phyloP scores from a whole-genome alignment of 140 eudicot species.

The Anethum foeniculum region DNA sequence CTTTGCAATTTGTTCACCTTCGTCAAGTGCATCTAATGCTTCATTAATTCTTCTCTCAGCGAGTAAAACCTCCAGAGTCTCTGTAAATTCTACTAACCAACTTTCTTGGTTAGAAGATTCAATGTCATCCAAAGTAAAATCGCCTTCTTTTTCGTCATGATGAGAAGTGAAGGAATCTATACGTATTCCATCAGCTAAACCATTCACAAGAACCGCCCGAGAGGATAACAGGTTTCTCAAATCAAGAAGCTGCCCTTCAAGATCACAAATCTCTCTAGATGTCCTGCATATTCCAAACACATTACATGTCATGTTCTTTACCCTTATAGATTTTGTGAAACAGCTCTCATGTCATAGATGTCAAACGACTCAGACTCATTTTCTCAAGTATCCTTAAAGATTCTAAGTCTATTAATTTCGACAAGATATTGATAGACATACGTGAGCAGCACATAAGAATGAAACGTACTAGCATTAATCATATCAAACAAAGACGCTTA shows the following conservation, averaged over 20 bases:
- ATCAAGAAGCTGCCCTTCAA: slow-evolving; percentile 82
- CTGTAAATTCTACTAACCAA: slow-evolving; percentile 59
- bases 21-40: slow-evolving; percentile 57
- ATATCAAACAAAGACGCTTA: not conserved
- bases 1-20: slow-evolving; percentile 55
- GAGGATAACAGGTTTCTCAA: slow-evolving; percentile 56
- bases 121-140: slow-evolving; percentile 25
- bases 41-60: slow-evolving; percentile 78
- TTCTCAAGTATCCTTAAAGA: not conserved
- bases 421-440: not conserved
- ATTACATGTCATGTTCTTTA: not conserved
- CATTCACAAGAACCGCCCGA: slow-evolving; percentile 55
- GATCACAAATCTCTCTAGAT: slow-evolving; percentile 77
- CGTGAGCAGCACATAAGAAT: not conserved
- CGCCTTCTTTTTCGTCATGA: slow-evolving; percentile 22
- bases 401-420: no score
- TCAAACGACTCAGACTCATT: not conserved
- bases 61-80: slow-evolving; percentile 53
- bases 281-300: slow-evolving; percentile 39
- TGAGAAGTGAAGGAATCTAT: slow-evolving; percentile 42
- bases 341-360: not conserved
- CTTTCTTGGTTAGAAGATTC: slow-evolving; percentile 52
- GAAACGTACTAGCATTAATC: not conserved
- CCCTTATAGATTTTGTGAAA: slow-evolving; percentile 4
- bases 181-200: slow-evolving; percentile 59